phyloP scores from a whole-genome alignment of 257 asterid species.

The Lantana camara region DNA sequence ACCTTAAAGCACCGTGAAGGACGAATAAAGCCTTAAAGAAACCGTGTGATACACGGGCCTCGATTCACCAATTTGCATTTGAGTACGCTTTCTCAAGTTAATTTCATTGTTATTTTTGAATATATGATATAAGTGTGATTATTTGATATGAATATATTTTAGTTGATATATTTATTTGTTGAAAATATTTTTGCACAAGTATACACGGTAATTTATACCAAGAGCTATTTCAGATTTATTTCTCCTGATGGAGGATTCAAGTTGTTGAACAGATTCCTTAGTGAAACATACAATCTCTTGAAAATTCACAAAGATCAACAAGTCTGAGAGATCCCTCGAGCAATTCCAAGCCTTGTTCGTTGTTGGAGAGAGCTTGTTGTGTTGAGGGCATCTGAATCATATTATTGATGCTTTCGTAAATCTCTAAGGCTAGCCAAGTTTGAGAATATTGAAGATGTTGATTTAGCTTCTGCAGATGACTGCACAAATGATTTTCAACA shows the following conservation, averaged over 20 bases:
- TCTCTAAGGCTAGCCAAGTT: conserved; percentile 36
- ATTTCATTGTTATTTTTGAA: no score
- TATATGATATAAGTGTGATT: no score
- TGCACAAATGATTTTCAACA: conserved; percentile 30
- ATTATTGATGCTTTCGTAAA: conserved; percentile 34
- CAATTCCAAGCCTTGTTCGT: conserved; percentile 29
- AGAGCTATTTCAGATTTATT: conserved; percentile 3
- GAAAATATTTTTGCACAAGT: no score
- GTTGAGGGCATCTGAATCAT: conserved; percentile 35
- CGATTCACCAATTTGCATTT: no score
- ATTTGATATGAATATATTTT: no score
- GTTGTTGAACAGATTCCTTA: conserved; percentile 38
- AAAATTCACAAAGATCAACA: conserved; percentile 30
- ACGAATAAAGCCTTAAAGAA: no score
- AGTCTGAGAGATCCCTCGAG: conserved; percentile 25
- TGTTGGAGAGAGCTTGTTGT: conserved; percentile 31
- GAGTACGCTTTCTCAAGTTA: no score
- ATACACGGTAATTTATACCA: no score
- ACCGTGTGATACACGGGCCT: no score
- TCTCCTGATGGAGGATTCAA: conserved; percentile 21
- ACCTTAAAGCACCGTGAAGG: no score
- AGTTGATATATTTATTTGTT: no score
- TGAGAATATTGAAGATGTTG: conserved; percentile 31
- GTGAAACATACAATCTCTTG: neutral
- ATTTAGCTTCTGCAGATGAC: conserved; percentile 25